A percentile compares a stretch with the other conserved stretches of the same genome.
Conservation (phyloP, 192 early-diverging fungal species). For the Obelidium mucronatum region DNA sequence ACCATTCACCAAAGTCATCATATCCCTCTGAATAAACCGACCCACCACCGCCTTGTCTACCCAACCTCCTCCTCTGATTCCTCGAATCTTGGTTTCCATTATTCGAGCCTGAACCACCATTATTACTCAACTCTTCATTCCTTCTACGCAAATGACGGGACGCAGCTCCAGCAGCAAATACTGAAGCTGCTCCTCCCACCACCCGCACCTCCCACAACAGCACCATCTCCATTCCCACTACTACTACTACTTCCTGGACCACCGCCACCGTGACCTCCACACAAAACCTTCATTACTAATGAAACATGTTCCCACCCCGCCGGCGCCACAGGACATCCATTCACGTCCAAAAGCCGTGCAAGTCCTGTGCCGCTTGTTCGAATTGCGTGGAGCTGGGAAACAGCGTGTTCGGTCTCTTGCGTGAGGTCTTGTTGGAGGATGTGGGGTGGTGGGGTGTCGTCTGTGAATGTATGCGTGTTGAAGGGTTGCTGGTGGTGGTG, state of each 20-base stretch:
- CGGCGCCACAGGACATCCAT: slow-evolving; percentile 14
- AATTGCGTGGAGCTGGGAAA: neutral
- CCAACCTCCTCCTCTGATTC: slow-evolving; percentile 1
- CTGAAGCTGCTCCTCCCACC: neutral
- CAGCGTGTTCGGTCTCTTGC: neutral
- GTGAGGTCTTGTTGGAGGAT: neutral
- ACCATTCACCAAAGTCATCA: too few relatives aligned
- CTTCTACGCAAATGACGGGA: neutral
- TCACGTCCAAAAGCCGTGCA: slow-evolving; percentile 13
- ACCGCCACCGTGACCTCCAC: neutral
- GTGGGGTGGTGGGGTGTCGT: neutral
- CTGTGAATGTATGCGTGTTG: too few relatives aligned
- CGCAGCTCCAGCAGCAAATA: neutral
- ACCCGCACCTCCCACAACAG: neutral
- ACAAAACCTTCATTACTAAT: slow-evolving; percentile 15
- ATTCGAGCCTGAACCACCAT: neutral
- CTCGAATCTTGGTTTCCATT: neutral
- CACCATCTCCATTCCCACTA: neutral
- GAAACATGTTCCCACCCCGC: slow-evolving; percentile 25
- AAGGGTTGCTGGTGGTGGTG: too few relatives aligned
- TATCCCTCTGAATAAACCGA: too few relatives aligned
- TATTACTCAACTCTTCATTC: neutral
- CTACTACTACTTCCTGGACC: neutral
- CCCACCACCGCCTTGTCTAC: neutral
- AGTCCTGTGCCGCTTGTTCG: slow-evolving; percentile 7